Conservation (phyloP, 768 basidiomycete genomes). For the Grammothele lineata region DNA sequence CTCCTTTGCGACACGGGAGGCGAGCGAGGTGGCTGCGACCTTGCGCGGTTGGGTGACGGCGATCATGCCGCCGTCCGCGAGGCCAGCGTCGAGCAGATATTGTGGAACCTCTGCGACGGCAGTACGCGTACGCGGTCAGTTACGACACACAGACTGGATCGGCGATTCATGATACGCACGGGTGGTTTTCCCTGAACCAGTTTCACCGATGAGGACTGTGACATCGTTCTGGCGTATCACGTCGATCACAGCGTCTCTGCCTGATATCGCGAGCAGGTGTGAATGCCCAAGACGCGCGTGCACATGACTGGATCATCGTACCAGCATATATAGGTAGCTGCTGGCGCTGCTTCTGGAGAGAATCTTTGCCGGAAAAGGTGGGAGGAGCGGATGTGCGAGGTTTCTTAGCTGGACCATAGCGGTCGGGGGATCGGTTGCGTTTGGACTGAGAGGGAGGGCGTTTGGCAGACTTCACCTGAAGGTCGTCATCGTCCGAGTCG, state of each 20-base stretch:
- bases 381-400: constrained; percentile 9
- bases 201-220: constrained; percentile 90
- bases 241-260: constrained; percentile 68
- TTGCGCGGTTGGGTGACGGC: constrained; percentile 93
- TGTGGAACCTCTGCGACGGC: constrained; percentile 95
- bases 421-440: constrained; percentile 1
- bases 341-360: constrained; percentile 58
- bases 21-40: constrained; percentile 95
- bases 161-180: constrained; percentile 61
- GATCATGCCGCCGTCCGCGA: constrained; percentile 69
- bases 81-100: constrained; percentile 81
- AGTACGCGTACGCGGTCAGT: too few species aligned
- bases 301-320: constrained; percentile 35
- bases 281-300: neutral
- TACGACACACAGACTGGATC: too few species aligned
- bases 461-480: constrained; percentile 13
- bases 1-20: constrained; percentile 84
- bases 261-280: constrained; percentile 42
- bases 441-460: constrained; percentile 1
- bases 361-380: constrained; percentile 7
- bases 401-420: constrained; percentile 9
- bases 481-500: constrained; percentile 27
- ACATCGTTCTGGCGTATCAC: constrained; percentile 78
- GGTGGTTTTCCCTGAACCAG: constrained; percentile 97
- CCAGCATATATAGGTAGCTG: constrained; percentile 80